A percentile compares a stretch with the other conserved stretches of the same genome.
Conservation (phyloP, 805 yeast genomes). For the Hanseniaspora thailandica region DNA sequence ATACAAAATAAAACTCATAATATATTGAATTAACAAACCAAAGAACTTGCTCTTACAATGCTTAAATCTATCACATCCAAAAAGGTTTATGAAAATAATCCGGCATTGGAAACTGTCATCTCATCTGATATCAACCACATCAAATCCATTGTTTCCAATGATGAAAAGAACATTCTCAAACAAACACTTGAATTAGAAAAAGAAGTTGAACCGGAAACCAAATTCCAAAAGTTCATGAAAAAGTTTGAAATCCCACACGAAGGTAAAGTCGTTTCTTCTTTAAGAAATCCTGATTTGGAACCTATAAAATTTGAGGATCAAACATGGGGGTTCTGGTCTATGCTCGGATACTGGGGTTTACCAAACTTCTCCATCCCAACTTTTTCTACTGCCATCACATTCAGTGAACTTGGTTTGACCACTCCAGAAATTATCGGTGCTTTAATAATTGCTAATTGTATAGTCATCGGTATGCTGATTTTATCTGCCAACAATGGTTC, state of each 20-base stretch:
- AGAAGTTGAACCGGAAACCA: constrained; percentile 12
- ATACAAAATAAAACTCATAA: no score
- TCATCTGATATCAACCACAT: constrained; percentile 15
- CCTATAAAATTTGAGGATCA: constrained; percentile 30
- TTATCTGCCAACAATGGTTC: constrained; percentile 25
- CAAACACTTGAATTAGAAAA: constrained; percentile 15
- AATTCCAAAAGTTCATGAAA: constrained; percentile 14
- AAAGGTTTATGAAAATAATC: constrained; percentile 3
- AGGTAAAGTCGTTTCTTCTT: constrained; percentile 23
- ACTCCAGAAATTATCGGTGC: constrained; percentile 27
- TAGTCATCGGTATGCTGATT: constrained; percentile 21
- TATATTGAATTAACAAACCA: no score
- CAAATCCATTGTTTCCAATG: constrained; percentile 16
- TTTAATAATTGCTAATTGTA: constrained; percentile 20
- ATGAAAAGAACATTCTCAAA: constrained; percentile 16
- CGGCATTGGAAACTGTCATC: constrained; percentile 6
- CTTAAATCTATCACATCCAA: background rate
- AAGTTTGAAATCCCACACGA: constrained; percentile 25
- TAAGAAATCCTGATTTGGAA: constrained; percentile 32
- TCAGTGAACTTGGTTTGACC: constrained; percentile 23
- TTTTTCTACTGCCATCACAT: constrained; percentile 29
- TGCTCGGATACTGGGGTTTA: constrained; percentile 31
- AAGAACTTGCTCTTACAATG: background rate
- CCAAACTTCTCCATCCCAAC: constrained; percentile 31
- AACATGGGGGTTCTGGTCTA: constrained; percentile 31